Evolutionary conservation across 148 eudicot species (phyloP).

Genomic region (Agrostemma githago): DNA sequence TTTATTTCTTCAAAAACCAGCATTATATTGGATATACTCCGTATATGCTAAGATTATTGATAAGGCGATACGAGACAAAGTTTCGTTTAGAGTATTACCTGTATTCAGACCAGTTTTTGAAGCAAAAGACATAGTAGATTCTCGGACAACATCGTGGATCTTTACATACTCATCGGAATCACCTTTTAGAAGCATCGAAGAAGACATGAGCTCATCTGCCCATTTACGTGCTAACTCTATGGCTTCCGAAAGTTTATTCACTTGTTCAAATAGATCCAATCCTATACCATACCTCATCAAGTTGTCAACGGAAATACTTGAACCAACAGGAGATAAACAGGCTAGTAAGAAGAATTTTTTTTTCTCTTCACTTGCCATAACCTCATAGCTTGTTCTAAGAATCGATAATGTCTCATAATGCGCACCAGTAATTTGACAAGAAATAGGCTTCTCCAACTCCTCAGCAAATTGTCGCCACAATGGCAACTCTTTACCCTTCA

Average conservation of each 20-base stretch:
- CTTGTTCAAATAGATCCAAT: conserved; percentile 3
- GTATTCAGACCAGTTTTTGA: no score
- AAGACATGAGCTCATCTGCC: conserved; percentile 6
- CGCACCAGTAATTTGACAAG: no score
- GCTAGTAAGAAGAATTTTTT: conserved; percentile 11
- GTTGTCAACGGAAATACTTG: background rate
- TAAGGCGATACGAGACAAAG: background rate
- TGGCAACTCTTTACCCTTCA: no score
- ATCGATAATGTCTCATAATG: background rate
- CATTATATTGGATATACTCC: background rate
- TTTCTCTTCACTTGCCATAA: background rate
- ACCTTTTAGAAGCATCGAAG: conserved; percentile 9
- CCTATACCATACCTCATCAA: conserved; percentile 20
- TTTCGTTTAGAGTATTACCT: background rate
- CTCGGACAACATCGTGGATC: conserved; percentile 4
- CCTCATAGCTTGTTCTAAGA: background rate
- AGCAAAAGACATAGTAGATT: background rate
- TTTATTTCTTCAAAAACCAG: background rate
- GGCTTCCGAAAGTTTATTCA: conserved; percentile 13
- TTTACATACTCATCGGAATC: background rate
- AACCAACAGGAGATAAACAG: conserved; percentile 3
- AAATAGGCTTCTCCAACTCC: no score
- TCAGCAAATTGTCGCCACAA: no score
- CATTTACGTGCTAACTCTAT: conserved; percentile 4
- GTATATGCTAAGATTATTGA: background rate